A percentile compares a stretch with the other conserved stretches of the same genome.
Conservation (phyloP, 352 stramenopile genomes). For the Phytopythium cucurbitacearum region DNA sequence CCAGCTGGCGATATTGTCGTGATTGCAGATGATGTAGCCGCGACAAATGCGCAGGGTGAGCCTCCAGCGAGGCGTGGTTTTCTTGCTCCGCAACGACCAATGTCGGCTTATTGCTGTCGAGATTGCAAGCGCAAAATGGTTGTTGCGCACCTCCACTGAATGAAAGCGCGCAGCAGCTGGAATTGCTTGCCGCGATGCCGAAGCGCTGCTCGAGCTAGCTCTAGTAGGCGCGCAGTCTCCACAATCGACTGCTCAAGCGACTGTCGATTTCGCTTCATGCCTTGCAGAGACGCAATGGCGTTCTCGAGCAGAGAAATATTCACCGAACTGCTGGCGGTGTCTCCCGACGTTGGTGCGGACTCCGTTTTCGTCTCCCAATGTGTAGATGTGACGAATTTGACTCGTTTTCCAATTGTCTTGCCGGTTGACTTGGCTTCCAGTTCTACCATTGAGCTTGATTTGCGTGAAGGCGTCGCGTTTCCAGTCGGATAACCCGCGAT, state of each 20-base stretch:
- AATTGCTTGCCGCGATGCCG: slow-evolving; percentile 29
- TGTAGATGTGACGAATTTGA: neutral
- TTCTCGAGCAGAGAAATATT: slow-evolving; percentile 41
- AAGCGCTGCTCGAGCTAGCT: slow-evolving; percentile 14
- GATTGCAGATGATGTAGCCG: no score
- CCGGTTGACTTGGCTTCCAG: no score
- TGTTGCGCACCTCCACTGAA: slow-evolving; percentile 35
- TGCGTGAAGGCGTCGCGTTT: no score
- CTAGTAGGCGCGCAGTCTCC: slow-evolving; percentile 17
- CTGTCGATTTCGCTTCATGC: slow-evolving; percentile 27
- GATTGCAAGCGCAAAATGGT: slow-evolving; percentile 9
- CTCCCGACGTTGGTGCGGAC: neutral
- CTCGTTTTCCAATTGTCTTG: no score
- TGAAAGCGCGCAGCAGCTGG: slow-evolving; percentile 29
- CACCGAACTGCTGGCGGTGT: slow-evolving; percentile 5
- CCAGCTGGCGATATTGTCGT: no score
- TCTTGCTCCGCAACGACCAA: no score
- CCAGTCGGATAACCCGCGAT: no score
- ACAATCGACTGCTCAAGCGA: slow-evolving; percentile 24
- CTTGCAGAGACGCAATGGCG: slow-evolving; percentile 33
- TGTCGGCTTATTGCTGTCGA: neutral
- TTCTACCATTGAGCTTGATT: no score
- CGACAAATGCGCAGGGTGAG: no score
- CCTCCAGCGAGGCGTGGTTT: no score
- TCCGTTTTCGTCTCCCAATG: slow-evolving; percentile 9